Percentiles rank a stretch among this genome's conserved stretches.
These are phyloP conservation scores for Helianthus tuberosus DNA, from an alignment of 129 eudicot genomes.

Conservation along the genomic window DNA sequence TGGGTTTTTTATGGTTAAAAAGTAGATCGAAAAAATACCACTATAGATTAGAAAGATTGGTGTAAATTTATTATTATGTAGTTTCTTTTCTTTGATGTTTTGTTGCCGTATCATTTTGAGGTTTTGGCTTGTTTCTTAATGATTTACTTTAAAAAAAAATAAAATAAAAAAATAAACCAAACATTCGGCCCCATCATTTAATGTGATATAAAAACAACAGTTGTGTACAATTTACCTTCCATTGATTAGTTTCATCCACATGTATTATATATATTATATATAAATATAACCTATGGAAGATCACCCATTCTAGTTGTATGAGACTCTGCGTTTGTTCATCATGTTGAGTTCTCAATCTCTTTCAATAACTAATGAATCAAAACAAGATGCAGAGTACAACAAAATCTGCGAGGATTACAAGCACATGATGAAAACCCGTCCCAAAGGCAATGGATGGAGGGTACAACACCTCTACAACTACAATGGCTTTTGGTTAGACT, in stretches of 20 bases:
- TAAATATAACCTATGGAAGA: not conserved
- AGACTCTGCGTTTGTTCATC: not conserved
- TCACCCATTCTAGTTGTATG: not conserved
- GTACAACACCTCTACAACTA: conserved; percentile 22
- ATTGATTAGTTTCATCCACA: not conserved
- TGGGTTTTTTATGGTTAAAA: too few species aligned
- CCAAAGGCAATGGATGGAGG: conserved; percentile 35
- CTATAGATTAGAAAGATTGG: too few species aligned
- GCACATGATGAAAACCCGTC: conserved; percentile 15
- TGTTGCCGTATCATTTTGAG: too few species aligned
- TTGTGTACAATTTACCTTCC: not conserved
- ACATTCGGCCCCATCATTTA: too few species aligned
- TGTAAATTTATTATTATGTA: too few species aligned
- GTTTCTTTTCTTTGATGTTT: too few species aligned
- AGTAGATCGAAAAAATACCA: too few species aligned
- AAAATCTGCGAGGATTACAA: not conserved
- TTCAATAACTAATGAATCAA: not conserved
- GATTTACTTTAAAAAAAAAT: too few species aligned
- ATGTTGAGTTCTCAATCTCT: not conserved
- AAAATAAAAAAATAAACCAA: too few species aligned
- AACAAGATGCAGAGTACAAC: conserved; percentile 2
- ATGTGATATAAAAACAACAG: too few species aligned
- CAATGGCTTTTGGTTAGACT: conserved; percentile 22
- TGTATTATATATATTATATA: not conserved
- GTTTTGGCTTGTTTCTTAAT: too few species aligned